Percentiles rank a stretch among this genome's conserved stretches.
phyloP scores from a whole-genome alignment of 257 asterid genomes.

The Lithospermum erythrorhizon region DNA sequence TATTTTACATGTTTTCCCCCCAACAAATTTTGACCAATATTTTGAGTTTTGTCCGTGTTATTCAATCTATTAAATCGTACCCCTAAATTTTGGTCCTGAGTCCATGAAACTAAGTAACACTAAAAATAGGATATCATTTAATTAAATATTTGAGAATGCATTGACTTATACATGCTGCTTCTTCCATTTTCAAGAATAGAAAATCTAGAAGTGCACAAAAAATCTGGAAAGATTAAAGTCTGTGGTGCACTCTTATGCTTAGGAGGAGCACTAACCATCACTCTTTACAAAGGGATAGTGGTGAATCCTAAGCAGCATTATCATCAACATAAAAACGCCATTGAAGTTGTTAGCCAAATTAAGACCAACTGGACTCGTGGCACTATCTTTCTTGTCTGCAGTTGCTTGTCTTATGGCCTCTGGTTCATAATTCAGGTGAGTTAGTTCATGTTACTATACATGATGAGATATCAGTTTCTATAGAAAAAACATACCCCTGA shows the following conservation, averaged over 20 bases:
- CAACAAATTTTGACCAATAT: no score
- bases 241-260: constrained; percentile 44
- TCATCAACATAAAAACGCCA: background rate
- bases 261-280: constrained; percentile 37
- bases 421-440: constrained; percentile 60
- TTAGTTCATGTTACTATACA: no score
- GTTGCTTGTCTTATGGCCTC: constrained; percentile 33
- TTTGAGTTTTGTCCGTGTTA: no score
- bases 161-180: no score
- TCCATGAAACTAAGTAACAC: no score
- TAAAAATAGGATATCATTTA: no score
- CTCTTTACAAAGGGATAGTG: constrained; percentile 39
- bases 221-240: constrained; percentile 27
- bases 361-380: constrained; percentile 32
- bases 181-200: constrained; percentile 25
- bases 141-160: no score
- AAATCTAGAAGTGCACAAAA: constrained; percentile 17
- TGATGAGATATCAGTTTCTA: no score
- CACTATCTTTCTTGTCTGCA: constrained; percentile 32
- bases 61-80: no score
- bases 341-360: background rate
- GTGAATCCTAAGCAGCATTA: constrained; percentile 7
- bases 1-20: no score
- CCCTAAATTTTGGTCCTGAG: no score
- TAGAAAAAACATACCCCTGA: no score